A percentile compares a stretch with the other conserved stretches of the same genome.
Conservation (phyloP, 176 grass and related monocot species). For the Rhipidocladum racemiflorum region DNA sequence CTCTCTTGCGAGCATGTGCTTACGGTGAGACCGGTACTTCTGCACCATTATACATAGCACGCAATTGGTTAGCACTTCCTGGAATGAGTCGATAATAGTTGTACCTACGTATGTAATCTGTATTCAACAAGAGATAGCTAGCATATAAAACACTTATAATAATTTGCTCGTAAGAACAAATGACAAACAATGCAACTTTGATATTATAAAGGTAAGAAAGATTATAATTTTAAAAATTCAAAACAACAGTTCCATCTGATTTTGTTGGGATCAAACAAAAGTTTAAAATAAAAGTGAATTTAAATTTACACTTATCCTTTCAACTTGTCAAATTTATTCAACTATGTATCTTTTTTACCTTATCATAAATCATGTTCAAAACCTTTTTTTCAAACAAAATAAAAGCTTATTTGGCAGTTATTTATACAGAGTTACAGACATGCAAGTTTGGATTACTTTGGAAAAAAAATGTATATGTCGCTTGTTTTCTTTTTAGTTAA, state of each 20-base stretch:
- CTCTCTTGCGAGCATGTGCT: conserved; percentile 72
- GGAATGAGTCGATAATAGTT: neutral
- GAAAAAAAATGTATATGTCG: neutral
- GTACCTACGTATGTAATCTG: neutral
- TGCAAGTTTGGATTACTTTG: neutral
- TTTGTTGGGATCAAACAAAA: too few relatives aligned
- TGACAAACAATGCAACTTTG: neutral
- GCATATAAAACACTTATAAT: neutral
- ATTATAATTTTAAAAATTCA: neutral
- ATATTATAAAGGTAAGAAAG: neutral
- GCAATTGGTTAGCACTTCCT: neutral
- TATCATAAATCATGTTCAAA: neutral
- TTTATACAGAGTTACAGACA: too few relatives aligned
- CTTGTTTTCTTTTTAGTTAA: neutral
- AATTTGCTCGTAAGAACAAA: neutral
- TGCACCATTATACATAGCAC: conserved; percentile 18
- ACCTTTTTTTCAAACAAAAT: neutral
- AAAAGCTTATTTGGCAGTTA: neutral
- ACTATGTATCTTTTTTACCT: too few relatives aligned
- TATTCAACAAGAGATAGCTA: neutral
- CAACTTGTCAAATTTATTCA: neutral
- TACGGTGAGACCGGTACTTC: conserved; percentile 92
- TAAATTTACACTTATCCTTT: neutral
- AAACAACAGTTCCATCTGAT: neutral
- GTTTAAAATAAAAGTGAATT: too few relatives aligned